Evolutionary conservation across 257 asterid species (phyloP).

Genomic region (Solanum ossicruentum): DNA sequence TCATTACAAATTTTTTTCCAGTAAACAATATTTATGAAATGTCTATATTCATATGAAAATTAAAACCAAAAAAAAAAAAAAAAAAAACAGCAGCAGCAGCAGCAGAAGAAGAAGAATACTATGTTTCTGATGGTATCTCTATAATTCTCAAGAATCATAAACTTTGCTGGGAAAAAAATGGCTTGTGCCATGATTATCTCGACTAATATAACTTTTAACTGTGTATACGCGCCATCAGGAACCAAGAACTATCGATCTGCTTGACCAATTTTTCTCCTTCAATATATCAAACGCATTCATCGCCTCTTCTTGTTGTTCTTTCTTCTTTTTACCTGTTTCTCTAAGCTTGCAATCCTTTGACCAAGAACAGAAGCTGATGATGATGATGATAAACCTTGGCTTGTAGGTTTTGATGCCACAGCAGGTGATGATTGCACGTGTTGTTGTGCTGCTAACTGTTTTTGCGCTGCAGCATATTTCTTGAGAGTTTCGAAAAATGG

Average conservation of each 20-base stretch:
- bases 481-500: conserved; percentile 46
- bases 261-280: background rate
- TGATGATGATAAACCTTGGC: conserved; percentile 20
- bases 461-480: conserved; percentile 49
- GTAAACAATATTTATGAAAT: background rate
- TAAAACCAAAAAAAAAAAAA: background rate
- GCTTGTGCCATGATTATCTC: background rate
- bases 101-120: no score
- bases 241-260: background rate
- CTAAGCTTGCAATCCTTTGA: conserved; percentile 48
- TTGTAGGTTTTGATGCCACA: conserved; percentile 22
- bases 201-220: background rate
- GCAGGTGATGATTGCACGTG: conserved; percentile 14
- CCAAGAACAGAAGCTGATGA: conserved; percentile 25
- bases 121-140: background rate
- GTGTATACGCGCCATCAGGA: background rate
- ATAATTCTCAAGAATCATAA: background rate
- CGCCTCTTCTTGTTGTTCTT: conserved; percentile 61
- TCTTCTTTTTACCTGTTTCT: conserved; percentile 70
- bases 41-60: background rate
- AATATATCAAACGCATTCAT: background rate
- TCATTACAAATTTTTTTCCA: background rate
- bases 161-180: background rate
- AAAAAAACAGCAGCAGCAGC: no score
- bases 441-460: conserved; percentile 12